A percentile compares a stretch with the other conserved stretches of the same genome.
Conservation (phyloP, 2,329 filamentous ascomycete genomes). For the Rhynchosporium graminicola region DNA sequence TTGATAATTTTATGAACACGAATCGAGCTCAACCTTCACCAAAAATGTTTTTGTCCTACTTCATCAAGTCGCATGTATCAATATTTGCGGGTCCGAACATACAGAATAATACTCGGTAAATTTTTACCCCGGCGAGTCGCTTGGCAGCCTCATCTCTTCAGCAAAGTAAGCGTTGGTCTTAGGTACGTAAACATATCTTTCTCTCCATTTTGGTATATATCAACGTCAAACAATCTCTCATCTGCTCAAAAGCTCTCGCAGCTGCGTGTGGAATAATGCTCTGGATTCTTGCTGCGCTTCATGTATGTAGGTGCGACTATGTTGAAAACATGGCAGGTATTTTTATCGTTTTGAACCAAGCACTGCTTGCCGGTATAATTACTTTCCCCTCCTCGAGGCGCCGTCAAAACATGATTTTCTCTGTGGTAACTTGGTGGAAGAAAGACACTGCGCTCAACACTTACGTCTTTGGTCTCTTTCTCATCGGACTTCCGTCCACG, state of each 20-base stretch:
- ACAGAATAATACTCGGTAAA: neutral
- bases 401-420: too few species aligned
- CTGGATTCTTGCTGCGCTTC: neutral
- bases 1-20: too few species aligned
- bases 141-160: neutral
- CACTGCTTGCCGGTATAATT: neutral
- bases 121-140: neutral
- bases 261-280: neutral
- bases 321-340: neutral
- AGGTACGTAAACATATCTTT: too few species aligned
- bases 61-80: neutral
- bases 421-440: conserved; percentile 7
- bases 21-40: too few species aligned
- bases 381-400: too few species aligned
- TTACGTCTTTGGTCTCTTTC: conserved; percentile 16
- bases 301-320: neutral
- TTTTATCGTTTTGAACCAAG: neutral
- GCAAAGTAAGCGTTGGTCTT: neutral
- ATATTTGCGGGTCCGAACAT: neutral
- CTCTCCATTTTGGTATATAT: too few species aligned
- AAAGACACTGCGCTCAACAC: conserved; percentile 14
- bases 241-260: conserved; percentile 6
- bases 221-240: neutral
- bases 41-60: too few species aligned
- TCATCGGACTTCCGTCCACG: conserved; percentile 16